Evolutionary conservation across 306 rosid genomes (phyloP).

Genomic region (Quercus wislizeni): DNA sequence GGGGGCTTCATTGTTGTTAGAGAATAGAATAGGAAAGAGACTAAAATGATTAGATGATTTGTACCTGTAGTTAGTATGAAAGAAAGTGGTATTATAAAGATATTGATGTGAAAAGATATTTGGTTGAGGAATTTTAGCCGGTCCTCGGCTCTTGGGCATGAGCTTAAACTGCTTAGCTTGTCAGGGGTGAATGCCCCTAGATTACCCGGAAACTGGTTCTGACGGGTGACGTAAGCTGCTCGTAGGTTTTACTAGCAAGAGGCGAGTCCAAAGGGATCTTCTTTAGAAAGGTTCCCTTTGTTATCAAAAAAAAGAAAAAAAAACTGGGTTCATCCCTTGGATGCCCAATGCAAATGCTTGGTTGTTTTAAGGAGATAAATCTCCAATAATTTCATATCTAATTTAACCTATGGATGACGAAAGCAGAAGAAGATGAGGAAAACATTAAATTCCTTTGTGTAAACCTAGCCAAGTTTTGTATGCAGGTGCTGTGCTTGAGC

Average conservation of each 20-base stretch:
- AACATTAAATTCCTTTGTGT: neutral
- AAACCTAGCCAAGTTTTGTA: neutral
- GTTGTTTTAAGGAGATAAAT: neutral
- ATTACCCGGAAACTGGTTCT: no score
- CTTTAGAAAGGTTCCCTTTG: no score
- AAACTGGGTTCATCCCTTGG: neutral
- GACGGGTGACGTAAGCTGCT: no score
- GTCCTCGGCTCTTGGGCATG: neutral
- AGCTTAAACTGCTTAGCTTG: no score
- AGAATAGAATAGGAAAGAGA: no score
- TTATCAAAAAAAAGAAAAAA: no score
- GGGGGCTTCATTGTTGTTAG: no score
- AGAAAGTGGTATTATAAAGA: neutral
- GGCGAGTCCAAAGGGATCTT: no score
- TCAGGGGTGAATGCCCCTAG: no score
- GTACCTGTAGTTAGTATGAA: neutral
- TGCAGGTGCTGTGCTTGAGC: neutral
- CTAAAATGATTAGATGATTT: neutral
- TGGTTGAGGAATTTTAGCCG: neutral
- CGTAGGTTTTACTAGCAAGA: no score
- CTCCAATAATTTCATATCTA: neutral
- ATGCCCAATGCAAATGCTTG: neutral
- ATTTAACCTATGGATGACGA: neutral
- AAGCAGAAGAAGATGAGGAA: neutral
- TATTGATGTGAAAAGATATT: neutral